Conservation (phyloP, 768 basidiomycete species). For the Solioccasus polychromus region DNA sequence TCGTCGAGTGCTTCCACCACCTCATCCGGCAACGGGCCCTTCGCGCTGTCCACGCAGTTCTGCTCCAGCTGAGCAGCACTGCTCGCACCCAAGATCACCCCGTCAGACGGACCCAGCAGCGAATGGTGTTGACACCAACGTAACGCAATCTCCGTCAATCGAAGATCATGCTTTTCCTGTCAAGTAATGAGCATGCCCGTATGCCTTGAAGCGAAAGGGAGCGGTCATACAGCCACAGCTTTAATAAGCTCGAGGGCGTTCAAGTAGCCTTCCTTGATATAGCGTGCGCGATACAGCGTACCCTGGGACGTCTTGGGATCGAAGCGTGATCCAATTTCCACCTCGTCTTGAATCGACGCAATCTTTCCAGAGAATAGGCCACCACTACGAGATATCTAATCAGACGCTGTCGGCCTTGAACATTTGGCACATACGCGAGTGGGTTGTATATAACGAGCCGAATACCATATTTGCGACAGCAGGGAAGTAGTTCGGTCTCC, state of each 20-base stretch:
- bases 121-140: slow-evolving; percentile 65
- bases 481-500: slow-evolving; percentile 51
- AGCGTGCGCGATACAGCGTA: slow-evolving; percentile 44
- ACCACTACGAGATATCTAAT: neutral
- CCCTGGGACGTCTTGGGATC: slow-evolving; percentile 38
- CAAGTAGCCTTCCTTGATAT: slow-evolving; percentile 42
- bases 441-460: slow-evolving; percentile 58
- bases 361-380: slow-evolving; percentile 45
- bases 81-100: slow-evolving; percentile 48
- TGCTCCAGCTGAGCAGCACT: slow-evolving; percentile 42
- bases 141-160: slow-evolving; percentile 52
- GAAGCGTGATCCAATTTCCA: slow-evolving; percentile 41
- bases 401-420: no score
- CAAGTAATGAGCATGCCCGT: neutral
- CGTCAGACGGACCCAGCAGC: slow-evolving; percentile 39
- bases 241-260: slow-evolving; percentile 42
- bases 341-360: slow-evolving; percentile 28
- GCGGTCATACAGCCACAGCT: slow-evolving; percentile 40
- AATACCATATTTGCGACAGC: slow-evolving; percentile 55
- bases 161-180: slow-evolving; percentile 40
- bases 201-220: neutral
- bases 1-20: slow-evolving; percentile 50
- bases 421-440: slow-evolving; percentile 38
- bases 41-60: slow-evolving; percentile 45
- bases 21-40: slow-evolving; percentile 53